Percentiles rank a stretch among this genome's conserved stretches.
phyloP scores from a whole-genome alignment of 768 basidiomycete species.

The Suillus brevipes region DNA sequence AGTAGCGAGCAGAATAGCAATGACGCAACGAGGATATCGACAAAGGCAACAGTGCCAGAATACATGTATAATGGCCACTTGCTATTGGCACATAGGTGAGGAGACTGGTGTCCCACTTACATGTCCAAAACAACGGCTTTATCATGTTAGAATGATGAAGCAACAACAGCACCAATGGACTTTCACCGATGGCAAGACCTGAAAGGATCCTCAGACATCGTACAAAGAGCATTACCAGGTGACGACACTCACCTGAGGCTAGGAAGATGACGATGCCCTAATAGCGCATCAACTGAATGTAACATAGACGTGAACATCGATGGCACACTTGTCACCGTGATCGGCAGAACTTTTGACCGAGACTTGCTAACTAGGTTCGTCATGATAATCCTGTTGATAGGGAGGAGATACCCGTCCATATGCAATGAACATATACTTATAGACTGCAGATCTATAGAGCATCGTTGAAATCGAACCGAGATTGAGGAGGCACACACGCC shows the following conservation, averaged over 20 bases:
- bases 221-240: no score
- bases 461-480: no score
- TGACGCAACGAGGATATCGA: not conserved
- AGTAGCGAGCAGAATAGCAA: conserved; percentile 1
- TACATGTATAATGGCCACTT: not conserved
- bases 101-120: not conserved
- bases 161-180: not conserved
- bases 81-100: not conserved
- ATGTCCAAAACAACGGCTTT: not conserved
- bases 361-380: not conserved
- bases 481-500: no score
- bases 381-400: not conserved
- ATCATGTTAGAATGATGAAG: not conserved
- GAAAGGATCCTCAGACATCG: not conserved
- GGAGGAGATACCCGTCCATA: no score
- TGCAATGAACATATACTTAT: not conserved
- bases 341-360: not conserved
- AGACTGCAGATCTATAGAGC: not conserved
- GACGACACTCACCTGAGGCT: not conserved
- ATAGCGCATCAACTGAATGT: not conserved
- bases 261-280: not conserved
- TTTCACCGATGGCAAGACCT: not conserved
- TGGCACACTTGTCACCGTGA: not conserved
- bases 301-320: not conserved
- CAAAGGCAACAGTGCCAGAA: not conserved